phyloP scores from a whole-genome alignment of 2,329 filamentous ascomycete genomes.

The Rhinocladiella mackenziei region DNA sequence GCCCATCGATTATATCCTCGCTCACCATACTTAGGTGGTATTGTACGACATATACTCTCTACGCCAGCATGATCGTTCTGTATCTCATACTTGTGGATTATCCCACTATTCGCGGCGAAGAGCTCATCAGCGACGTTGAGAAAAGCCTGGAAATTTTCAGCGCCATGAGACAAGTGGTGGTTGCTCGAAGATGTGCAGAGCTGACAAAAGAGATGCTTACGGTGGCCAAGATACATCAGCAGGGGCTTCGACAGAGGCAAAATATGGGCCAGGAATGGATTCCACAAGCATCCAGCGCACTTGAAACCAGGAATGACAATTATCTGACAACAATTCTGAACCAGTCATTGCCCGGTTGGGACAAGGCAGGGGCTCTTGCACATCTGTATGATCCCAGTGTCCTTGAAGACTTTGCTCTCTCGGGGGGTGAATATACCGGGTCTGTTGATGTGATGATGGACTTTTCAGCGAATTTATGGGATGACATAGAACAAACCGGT shows the following conservation, averaged over 20 bases:
- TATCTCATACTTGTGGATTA: slow-evolving; percentile 31
- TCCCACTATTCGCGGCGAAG: slow-evolving; percentile 23
- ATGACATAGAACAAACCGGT: no score
- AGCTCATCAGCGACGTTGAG: slow-evolving; percentile 32
- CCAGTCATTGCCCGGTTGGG: not conserved
- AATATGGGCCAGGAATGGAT: not conserved
- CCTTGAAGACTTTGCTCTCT: not conserved
- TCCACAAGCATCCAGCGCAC: not conserved
- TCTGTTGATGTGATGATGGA: no score
- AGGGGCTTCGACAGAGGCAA: not conserved
- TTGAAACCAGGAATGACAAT: not conserved
- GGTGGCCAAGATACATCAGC: slow-evolving; percentile 21
- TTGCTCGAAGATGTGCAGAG: slow-evolving; percentile 34
- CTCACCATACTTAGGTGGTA: no score
- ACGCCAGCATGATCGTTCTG: slow-evolving; percentile 35
- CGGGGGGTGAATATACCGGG: no score
- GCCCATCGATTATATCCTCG: no score
- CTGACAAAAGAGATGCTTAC: slow-evolving; percentile 33
- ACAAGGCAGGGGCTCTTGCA: not conserved
- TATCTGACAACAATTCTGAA: not conserved
- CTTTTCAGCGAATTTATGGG: no score
- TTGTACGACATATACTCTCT: slow-evolving; percentile 35
- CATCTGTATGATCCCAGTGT: slow-evolving; percentile 1
- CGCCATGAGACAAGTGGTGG: slow-evolving; percentile 34
- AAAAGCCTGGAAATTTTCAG: slow-evolving; percentile 34